Conservation (phyloP, 441 rosid genomes). For the Euphorbia schlechtendalii region DNA sequence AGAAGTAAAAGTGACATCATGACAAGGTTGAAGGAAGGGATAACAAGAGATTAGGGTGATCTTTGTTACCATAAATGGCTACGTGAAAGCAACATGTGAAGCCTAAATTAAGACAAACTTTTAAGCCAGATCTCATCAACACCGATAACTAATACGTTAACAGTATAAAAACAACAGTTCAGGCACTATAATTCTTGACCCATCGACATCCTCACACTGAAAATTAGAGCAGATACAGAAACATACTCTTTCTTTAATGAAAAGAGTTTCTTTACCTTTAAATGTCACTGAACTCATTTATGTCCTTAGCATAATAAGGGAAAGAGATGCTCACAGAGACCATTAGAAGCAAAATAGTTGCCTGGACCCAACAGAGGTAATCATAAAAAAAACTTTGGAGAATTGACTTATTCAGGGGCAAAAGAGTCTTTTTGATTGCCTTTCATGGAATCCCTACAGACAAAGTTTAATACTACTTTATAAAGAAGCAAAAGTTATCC, state of each 20-base stretch:
- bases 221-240: slow-evolving; percentile 41
- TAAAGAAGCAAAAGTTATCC: slow-evolving; percentile 5
- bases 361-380: slow-evolving; percentile 28
- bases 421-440: slow-evolving; percentile 20
- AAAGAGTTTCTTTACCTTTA: slow-evolving; percentile 1
- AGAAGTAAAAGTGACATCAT: too few relatives aligned
- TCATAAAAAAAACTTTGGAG: slow-evolving; percentile 17
- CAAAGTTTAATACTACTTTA: slow-evolving; percentile 1
- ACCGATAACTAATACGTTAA: slow-evolving; percentile 25
- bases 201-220: slow-evolving; percentile 72
- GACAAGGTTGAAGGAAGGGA: too few relatives aligned
- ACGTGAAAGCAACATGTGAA: slow-evolving; percentile 23
- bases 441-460: slow-evolving; percentile 11
- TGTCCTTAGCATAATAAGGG: slow-evolving; percentile 23
- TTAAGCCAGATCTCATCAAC: slow-evolving; percentile 25
- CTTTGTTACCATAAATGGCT: slow-evolving; percentile 13
- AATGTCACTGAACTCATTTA: slow-evolving; percentile 21
- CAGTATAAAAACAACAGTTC: slow-evolving; percentile 19
- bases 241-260: neutral
- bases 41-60: too few relatives aligned
- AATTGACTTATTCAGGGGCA: slow-evolving; percentile 23
- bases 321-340: slow-evolving; percentile 21
- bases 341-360: slow-evolving; percentile 11
- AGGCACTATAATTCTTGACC: slow-evolving; percentile 40
- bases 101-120: slow-evolving; percentile 20